Evolutionary conservation across 192 early-diverging fungal genomes (phyloP).

Genomic region (Paraglomus occultum): DNA sequence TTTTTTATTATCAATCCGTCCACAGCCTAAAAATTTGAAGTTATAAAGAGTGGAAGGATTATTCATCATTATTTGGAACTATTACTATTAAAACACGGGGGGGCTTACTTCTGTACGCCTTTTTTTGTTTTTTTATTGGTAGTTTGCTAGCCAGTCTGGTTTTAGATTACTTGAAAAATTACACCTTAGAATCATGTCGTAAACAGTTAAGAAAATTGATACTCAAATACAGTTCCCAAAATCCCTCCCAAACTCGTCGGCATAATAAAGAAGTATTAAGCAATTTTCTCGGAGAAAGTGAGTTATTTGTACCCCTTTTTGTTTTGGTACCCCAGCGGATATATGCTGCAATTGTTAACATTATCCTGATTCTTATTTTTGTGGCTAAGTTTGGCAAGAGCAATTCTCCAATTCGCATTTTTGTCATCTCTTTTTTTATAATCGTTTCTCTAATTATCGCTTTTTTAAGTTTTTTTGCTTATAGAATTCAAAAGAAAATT

Average conservation of each 20-base stretch:
- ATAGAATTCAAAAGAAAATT: conserved; percentile 4
- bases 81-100: background rate
- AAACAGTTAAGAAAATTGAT: background rate
- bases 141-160: background rate
- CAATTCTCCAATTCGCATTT: background rate
- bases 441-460: background rate
- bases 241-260: background rate
- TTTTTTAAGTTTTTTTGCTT: conserved; percentile 1
- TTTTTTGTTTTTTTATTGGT: conserved; percentile 10
- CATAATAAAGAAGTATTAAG: background rate
- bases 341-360: background rate
- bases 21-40: background rate
- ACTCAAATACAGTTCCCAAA: background rate
- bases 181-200: background rate
- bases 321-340: background rate
- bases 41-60: background rate
- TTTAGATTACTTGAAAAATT: conserved; percentile 1
- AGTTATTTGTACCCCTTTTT: conserved; percentile 13
- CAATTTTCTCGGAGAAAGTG: background rate
- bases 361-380: conserved; percentile 7
- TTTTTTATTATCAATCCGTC: conserved; percentile 6
- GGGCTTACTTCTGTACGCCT: background rate
- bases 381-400: background rate
- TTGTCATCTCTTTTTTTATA: background rate
- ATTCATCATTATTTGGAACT: background rate